Evolutionary conservation across 2,329 filamentous ascomycete genomes (phyloP), one percentile per base, ranked within the genome.

Genomic region (Nemania abortiva): DNA sequence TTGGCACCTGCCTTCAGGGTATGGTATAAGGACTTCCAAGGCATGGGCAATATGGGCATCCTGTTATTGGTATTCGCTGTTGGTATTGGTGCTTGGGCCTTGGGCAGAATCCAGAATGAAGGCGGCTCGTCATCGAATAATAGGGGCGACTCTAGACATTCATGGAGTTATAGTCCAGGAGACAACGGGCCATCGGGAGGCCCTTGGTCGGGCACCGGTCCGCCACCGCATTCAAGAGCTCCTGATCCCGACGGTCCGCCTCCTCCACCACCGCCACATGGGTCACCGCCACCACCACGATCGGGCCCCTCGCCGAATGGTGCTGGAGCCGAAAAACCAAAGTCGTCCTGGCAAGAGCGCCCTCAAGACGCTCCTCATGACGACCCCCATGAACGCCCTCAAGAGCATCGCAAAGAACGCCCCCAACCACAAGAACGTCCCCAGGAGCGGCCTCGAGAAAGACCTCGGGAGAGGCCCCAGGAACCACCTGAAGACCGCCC

Each of bases 31-130:
- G 87, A 88, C 64, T 90, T 94, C 57, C 86, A 92, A 73, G 89
- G 90, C 45, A 87, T 92, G 71, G 92, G 92, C 4, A 92, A 91
- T 56, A 87, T 91, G 75, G 92, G 91, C 6, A 89, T 97, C 77
- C 81, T 91, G 37, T 81, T 96, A 71, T 82, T 97, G 34, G 85
- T 94, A 29, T 80, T 93, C 15, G 89, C 88, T 6, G 90, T 97
- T 29, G 94, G 90, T 5, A 82, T 96, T 31, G 90, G 89, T 9
- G 93, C 92, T 3, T 97, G 94, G 94, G 89, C 90, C 2, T 84
- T 91, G 74, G 92, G 92, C 18, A 88, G 90, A 76, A 89, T 86
- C 68, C 89, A 91, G 77, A 83, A 86, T 74, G 84, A 85, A 57
- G 80, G 79, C 3, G 77, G 80, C n/a, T 70, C 63, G 20, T 47